Evolutionary conservation across 78 protist species (phyloP), one percentile per base, ranked within the genome.

Genomic region (Diacronema lutheri): DNA sequence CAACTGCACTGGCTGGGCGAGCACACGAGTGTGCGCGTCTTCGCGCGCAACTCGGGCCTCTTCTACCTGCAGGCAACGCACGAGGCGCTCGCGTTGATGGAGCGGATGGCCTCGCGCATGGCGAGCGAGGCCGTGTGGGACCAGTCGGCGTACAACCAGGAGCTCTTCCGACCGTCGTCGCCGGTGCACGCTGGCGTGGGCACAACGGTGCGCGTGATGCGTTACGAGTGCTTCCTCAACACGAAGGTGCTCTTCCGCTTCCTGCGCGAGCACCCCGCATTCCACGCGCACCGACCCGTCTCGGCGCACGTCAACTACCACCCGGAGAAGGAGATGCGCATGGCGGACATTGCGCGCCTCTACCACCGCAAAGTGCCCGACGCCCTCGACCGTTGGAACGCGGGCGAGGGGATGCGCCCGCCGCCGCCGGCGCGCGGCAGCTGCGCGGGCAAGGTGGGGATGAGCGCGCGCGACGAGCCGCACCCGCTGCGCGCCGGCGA

Each of bases 21-120:
- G 23, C 31, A 38, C 58, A 14, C 6, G 25, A 41, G 58, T 9
- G 29, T 71, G 19, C 55, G 79, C 25, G 10, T 71, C 11, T 56
- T 41, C 58, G 79, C 79, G 79, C 46, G 79, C 35, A 71, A 71
- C 57, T 71, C 79, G 79, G 79, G 79, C 31, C 79, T 71, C 58
- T 71, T 71, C 57, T 71, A 41, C 79, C 57, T 71, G 7, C 11
- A 44, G 44, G 77, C 77, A 35, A 69, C 77, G 33, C 50, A 69
- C 50, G 37, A 69, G 50, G 6, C 41, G 41, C 37, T 31, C 31
- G 31, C 31, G 41, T 0, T 64, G 71, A 64, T 64, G 71, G 25
- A 33, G 41, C 10, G 7, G 14, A 26, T 64, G 31, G 71, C 71
- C 25, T 2, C 5, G 21, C 31, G 38, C 38, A 16, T 41, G 58